Conservation (phyloP, 208 protist species). For the Phytomonas sp. region DNA sequence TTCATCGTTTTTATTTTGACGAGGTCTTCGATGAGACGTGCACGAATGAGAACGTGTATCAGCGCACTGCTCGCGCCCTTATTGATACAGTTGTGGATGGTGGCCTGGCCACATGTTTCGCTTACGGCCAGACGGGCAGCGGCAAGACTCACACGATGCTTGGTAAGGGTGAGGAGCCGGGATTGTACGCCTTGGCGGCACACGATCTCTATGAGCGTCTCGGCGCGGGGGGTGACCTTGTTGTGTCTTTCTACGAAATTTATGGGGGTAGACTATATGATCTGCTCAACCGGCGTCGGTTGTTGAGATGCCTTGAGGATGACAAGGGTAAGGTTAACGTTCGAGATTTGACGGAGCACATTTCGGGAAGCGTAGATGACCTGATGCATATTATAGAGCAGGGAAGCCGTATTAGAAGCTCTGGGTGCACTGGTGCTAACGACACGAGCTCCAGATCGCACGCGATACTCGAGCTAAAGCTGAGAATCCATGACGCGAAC, state of each 20-base stretch:
- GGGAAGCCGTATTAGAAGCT: conserved; percentile 72
- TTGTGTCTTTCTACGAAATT: conserved; percentile 78
- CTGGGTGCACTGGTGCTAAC: conserved; percentile 92
- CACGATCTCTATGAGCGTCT: conserved; percentile 66
- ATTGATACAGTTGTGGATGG: conserved; percentile 66
- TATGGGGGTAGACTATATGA: conserved; percentile 76
- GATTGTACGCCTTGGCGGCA: conserved; percentile 60
- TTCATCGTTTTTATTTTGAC: conserved; percentile 95
- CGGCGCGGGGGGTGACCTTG: conserved; percentile 20
- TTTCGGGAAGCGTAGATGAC: conserved; percentile 33
- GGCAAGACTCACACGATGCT: conserved; percentile 91
- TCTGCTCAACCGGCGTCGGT: conserved; percentile 61
- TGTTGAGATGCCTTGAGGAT: conserved; percentile 53
- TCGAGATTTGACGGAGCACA: conserved; percentile 51
- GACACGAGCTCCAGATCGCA: conserved; percentile 91
- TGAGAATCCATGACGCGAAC: conserved; percentile 12
- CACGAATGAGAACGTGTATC: conserved; percentile 86
- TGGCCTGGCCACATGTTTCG: conserved; percentile 70
- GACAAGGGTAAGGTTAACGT: conserved; percentile 60
- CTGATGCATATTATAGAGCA: conserved; percentile 69
- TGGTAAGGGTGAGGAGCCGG: conserved; percentile 49
- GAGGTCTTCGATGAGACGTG: conserved; percentile 89
- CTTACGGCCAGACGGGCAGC: conserved; percentile 89
- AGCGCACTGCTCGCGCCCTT: conserved; percentile 60
- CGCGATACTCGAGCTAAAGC: conserved; percentile 88